These are phyloP conservation scores for Venturia asperata DNA, from an alignment of 2,329 filamentous ascomycete species.

Conservation along the genomic window DNA sequence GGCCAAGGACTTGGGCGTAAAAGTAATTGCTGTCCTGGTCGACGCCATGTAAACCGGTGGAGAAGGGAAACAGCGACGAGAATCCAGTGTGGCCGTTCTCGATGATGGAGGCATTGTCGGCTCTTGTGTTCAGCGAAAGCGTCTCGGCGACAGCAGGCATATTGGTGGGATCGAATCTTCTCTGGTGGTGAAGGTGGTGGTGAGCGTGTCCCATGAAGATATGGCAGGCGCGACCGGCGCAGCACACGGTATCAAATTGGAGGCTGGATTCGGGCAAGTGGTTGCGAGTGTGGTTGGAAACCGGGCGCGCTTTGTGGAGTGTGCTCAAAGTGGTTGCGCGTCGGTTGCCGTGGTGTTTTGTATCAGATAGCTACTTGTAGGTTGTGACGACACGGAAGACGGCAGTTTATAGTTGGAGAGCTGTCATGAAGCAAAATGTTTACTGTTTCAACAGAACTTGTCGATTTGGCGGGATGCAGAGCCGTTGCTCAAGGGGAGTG, in stretches of 20 bases:
- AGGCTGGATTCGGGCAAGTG: slow-evolving; percentile 1
- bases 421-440: slow-evolving; percentile 11
- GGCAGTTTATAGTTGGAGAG: not conserved
- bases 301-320: not conserved
- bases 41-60: slow-evolving; percentile 39
- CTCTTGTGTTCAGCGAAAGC: not conserved
- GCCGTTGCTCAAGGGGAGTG: not conserved
- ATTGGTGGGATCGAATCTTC: not conserved
- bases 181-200: slow-evolving; percentile 6
- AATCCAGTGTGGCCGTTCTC: slow-evolving; percentile 15
- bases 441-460: not conserved
- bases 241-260: slow-evolving; percentile 4
- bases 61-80: slow-evolving; percentile 18
- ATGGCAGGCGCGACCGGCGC: slow-evolving; percentile 1
- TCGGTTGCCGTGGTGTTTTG: slow-evolving; percentile 1
- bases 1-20: slow-evolving; percentile 39
- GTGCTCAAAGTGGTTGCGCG: not conserved
- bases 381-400: slow-evolving; percentile 9
- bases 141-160: not conserved
- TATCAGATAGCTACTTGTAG: not conserved
- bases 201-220: slow-evolving; percentile 13
- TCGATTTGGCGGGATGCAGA: not conserved
- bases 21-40: slow-evolving; percentile 42
- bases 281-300: not conserved
- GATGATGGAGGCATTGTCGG: not conserved